Conservation (phyloP, 2,329 filamentous ascomycete species). For the Akanthomyces dipterigenus region DNA sequence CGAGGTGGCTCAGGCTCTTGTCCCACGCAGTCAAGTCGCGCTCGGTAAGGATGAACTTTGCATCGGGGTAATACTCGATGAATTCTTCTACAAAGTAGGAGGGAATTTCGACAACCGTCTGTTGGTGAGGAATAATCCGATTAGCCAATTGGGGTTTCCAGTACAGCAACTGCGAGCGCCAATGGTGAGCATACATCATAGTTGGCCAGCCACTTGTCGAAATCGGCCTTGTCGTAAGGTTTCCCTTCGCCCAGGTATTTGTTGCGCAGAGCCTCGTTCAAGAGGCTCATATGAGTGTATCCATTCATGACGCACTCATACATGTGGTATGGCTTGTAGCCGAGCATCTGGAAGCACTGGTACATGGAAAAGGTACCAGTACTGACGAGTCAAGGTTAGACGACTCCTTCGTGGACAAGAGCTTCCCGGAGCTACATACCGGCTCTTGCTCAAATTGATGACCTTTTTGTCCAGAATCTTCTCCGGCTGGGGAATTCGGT, state of each 20-base stretch:
- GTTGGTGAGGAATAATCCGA: not conserved
- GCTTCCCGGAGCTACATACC: conserved; percentile 19
- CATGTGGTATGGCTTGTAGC: conserved; percentile 32
- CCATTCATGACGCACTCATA: conserved; percentile 22
- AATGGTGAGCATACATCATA: conserved; percentile 24
- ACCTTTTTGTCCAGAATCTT: conserved; percentile 27
- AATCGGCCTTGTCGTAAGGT: conserved; percentile 29
- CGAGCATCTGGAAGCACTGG: conserved; percentile 26
- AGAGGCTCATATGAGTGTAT: conserved; percentile 18
- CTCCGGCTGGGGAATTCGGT: conserved; percentile 25
- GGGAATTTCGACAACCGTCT: not conserved
- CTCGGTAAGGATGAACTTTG: conserved; percentile 30
- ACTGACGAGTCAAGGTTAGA: conserved; percentile 16
- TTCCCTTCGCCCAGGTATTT: conserved; percentile 22
- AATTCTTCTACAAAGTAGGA: conserved; percentile 23
- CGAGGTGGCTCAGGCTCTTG: conserved; percentile 24
- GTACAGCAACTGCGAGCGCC: too few species aligned
- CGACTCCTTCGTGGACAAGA: not conserved
- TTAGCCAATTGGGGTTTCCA: not conserved
- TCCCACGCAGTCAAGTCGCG: conserved; percentile 29
- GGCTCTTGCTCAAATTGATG: conserved; percentile 31
- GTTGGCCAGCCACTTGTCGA: conserved; percentile 33
- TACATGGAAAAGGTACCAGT: conserved; percentile 31
- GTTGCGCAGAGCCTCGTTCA: conserved; percentile 24
- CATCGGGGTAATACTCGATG: conserved; percentile 26